A percentile compares a stretch with the other conserved stretches of the same genome.
Conservation (phyloP, 2,329 filamentous ascomycete species). For the Aspergillus pseudoglaucus region DNA sequence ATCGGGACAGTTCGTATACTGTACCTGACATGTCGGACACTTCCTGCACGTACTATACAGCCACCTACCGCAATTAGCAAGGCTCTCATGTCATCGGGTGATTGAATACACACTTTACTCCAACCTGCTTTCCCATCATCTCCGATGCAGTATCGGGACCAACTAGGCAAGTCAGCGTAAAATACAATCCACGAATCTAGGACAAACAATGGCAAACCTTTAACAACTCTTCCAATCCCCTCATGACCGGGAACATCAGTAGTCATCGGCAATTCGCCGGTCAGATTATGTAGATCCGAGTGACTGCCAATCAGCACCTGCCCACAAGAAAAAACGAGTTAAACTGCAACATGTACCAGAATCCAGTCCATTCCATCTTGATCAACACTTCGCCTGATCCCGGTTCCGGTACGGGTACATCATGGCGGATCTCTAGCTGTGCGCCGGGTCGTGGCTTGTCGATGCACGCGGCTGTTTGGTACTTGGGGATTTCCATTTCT, state of each 20-base stretch:
- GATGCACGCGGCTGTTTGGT: constrained; percentile 15
- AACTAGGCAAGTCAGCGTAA: not conserved
- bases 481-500: not conserved
- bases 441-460: constrained; percentile 29
- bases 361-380: constrained; percentile 35
- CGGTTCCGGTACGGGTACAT: constrained; percentile 27
- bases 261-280: constrained; percentile 25
- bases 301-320: constrained; percentile 15
- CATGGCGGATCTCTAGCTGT: constrained; percentile 29
- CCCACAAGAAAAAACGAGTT: not conserved
- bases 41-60: constrained; percentile 7
- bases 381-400: constrained; percentile 30
- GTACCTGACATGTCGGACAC: constrained; percentile 7
- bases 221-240: constrained; percentile 32
- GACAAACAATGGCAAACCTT: not conserved
- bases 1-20: constrained; percentile 9
- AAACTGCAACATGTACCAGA: constrained; percentile 20
- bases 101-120: not conserved
- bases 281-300: constrained; percentile 34
- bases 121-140: not conserved
- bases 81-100: not conserved
- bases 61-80: constrained; percentile 9
- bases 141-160: not conserved
- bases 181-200: not conserved
- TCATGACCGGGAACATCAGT: constrained; percentile 36